These are phyloP conservation scores for Didymella arachidicola DNA, from an alignment of 2,329 filamentous ascomycete species.

Conservation along the genomic window DNA sequence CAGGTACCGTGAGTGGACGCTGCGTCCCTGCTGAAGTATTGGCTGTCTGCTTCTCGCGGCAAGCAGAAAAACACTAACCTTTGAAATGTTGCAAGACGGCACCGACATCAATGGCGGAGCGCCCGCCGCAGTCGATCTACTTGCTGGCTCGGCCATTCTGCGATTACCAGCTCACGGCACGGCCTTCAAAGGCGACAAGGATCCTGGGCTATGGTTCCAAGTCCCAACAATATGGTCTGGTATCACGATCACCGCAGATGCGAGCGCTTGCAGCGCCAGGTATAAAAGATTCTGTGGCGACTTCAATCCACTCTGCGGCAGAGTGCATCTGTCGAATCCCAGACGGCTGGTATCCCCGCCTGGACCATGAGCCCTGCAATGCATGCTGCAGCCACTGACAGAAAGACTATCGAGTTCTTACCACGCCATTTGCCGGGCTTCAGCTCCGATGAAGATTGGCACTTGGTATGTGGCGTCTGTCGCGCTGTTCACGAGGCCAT, in stretches of 20 bases:
- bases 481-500: constrained; percentile 4
- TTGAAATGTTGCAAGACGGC: constrained; percentile 10
- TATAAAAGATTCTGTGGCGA: constrained; percentile 19
- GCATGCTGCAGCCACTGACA: constrained; percentile 23
- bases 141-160: constrained; percentile 7
- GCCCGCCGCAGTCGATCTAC: constrained; percentile 10
- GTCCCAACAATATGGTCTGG: constrained; percentile 45
- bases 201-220: constrained; percentile 38
- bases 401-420: constrained; percentile 14
- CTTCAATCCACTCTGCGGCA: constrained; percentile 18
- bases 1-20: constrained; percentile 13
- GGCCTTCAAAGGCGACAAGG: constrained; percentile 10
- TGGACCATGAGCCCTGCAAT: constrained; percentile 9
- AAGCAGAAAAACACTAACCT: constrained; percentile 27
- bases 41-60: constrained; percentile 46
- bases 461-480: constrained; percentile 19
- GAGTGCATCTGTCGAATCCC: background rate
- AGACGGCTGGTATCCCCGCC: background rate
- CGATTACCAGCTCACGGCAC: constrained; percentile 17
- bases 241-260: constrained; percentile 28
- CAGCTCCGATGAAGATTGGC: constrained; percentile 11
- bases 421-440: constrained; percentile 18
- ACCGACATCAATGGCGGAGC: constrained; percentile 11
- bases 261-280: constrained; percentile 39
- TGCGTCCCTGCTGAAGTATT: constrained; percentile 26